These are phyloP conservation scores for Chaetothyriales sp. DNA, from an alignment of 2,329 filamentous ascomycete genomes.

Conservation along the genomic window DNA sequence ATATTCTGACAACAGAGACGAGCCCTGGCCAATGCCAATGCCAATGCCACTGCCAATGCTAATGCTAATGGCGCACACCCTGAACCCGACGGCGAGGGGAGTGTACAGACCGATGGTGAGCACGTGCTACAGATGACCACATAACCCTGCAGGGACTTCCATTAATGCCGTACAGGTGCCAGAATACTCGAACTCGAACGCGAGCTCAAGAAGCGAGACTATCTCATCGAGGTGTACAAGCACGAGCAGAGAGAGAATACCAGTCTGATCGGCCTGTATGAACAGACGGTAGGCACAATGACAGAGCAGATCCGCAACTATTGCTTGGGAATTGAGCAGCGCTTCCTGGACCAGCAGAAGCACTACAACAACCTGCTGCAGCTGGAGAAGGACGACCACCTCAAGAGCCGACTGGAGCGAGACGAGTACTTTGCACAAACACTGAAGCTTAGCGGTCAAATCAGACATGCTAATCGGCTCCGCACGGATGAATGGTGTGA, in stretches of 20 bases:
- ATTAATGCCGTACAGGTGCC: constrained; percentile 21
- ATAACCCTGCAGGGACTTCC: not conserved
- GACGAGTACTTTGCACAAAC: constrained; percentile 36
- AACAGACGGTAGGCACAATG: constrained; percentile 31
- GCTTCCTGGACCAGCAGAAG: constrained; percentile 31
- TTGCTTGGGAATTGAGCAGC: constrained; percentile 34
- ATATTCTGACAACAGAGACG: constrained; percentile 25
- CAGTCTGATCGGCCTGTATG: constrained; percentile 34
- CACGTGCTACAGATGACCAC: not conserved
- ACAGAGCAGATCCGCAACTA: constrained; percentile 37
- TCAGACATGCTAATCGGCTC: constrained; percentile 33
- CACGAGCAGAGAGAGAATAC: constrained; percentile 34
- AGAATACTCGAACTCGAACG: constrained; percentile 36
- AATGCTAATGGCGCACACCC: constrained; percentile 25
- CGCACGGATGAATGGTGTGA: constrained; percentile 33
- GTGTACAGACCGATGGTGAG: constrained; percentile 12
- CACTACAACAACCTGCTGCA: constrained; percentile 37
- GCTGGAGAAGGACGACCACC: constrained; percentile 34
- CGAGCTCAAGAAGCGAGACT: constrained; percentile 31
- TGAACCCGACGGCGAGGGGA: constrained; percentile 4
- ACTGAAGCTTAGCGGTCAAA: constrained; percentile 34
- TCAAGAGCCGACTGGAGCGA: constrained; percentile 33
- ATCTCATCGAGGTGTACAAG: constrained; percentile 27
- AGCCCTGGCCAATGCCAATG: constrained; percentile 20
- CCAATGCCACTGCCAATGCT: too few relatives aligned